These are phyloP conservation scores for Podila epicladia DNA, from an alignment of 192 early-diverging fungal species.

Conservation along the genomic window DNA sequence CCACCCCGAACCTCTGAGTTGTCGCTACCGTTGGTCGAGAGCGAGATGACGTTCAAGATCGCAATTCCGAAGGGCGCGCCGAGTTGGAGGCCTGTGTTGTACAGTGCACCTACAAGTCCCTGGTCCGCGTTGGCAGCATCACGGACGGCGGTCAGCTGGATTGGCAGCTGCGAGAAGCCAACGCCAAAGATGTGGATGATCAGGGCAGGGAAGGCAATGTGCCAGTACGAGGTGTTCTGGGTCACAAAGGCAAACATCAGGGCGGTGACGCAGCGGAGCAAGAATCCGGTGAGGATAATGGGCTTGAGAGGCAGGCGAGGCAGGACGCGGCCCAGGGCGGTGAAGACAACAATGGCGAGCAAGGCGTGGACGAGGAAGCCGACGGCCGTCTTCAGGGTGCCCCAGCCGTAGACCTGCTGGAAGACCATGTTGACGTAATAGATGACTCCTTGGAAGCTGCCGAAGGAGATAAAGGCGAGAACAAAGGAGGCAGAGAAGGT, in stretches of 20 bases:
- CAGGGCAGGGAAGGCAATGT: constrained; percentile 41
- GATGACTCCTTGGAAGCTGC: constrained; percentile 45
- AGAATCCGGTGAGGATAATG: constrained; percentile 27
- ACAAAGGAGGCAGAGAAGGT: constrained; percentile 52
- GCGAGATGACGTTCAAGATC: constrained; percentile 39
- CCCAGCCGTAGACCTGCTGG: constrained; percentile 55
- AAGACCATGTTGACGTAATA: constrained; percentile 56
- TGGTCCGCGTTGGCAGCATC: constrained; percentile 49
- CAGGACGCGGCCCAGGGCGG: constrained; percentile 47
- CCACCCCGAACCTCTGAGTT: constrained; percentile 8
- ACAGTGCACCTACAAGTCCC: constrained; percentile 45
- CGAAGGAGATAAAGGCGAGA: constrained; percentile 46
- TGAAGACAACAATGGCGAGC: constrained; percentile 41
- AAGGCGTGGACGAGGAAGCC: constrained; percentile 55
- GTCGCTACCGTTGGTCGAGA: constrained; percentile 32
- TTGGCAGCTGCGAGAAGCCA: constrained; percentile 19
- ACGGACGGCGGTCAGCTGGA: constrained; percentile 39
- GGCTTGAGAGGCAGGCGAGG: constrained; percentile 27
- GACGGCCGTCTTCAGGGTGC: constrained; percentile 52
- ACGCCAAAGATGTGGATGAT: constrained; percentile 40
- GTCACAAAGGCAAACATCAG: constrained; percentile 36
- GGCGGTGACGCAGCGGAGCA: constrained; percentile 20
- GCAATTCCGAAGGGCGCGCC: constrained; percentile 52
- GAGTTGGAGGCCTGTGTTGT: constrained; percentile 48
- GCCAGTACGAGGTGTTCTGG: constrained; percentile 27